A percentile compares a stretch with the other conserved stretches of the same genome.
These are phyloP conservation scores for Coemansia sp. DNA, from an alignment of 192 early-diverging fungal species.

Conservation along the genomic window DNA sequence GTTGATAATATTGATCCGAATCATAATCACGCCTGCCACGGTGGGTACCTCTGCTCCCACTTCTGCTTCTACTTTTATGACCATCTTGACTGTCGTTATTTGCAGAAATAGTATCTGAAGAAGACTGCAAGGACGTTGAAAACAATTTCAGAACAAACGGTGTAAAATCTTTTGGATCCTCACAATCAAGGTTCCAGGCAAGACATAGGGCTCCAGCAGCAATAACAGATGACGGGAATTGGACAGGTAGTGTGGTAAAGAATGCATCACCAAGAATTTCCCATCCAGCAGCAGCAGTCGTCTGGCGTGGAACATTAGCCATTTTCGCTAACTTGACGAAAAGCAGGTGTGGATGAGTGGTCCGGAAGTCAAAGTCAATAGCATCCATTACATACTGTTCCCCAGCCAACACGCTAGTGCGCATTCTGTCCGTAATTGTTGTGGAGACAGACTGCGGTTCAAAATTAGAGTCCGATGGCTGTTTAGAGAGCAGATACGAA, in stretches of 20 bases:
- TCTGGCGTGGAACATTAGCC: slow-evolving; percentile 43
- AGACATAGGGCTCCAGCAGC: slow-evolving; percentile 45
- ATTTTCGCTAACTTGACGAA: slow-evolving; percentile 71
- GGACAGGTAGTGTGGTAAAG: slow-evolving; percentile 49
- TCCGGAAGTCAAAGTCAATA: slow-evolving; percentile 80
- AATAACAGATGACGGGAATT: slow-evolving; percentile 44
- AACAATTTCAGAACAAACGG: slow-evolving; percentile 8
- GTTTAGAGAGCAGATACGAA: slow-evolving; percentile 40
- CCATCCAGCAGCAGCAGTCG: slow-evolving; percentile 39
- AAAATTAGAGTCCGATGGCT: slow-evolving; percentile 4
- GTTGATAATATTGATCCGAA: not conserved
- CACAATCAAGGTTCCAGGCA: slow-evolving; percentile 43
- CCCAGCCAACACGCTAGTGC: slow-evolving; percentile 60
- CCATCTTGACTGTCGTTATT: not conserved
- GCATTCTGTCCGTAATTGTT: slow-evolving; percentile 67
- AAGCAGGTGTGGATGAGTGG: slow-evolving; percentile 67
- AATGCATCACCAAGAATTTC: slow-evolving; percentile 45
- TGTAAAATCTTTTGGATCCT: slow-evolving; percentile 12
- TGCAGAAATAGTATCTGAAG: not conserved
- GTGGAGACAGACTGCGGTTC: slow-evolving; percentile 34
- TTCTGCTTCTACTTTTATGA: not conserved
- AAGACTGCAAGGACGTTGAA: not conserved
- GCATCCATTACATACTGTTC: slow-evolving; percentile 77
- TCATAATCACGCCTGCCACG: too few species aligned
- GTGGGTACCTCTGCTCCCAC: too few species aligned